Percentiles rank a stretch among this genome's conserved stretches.
phyloP scores from a whole-genome alignment of 2,329 filamentous ascomycete species.

The Rhynchosporium graminicola region DNA sequence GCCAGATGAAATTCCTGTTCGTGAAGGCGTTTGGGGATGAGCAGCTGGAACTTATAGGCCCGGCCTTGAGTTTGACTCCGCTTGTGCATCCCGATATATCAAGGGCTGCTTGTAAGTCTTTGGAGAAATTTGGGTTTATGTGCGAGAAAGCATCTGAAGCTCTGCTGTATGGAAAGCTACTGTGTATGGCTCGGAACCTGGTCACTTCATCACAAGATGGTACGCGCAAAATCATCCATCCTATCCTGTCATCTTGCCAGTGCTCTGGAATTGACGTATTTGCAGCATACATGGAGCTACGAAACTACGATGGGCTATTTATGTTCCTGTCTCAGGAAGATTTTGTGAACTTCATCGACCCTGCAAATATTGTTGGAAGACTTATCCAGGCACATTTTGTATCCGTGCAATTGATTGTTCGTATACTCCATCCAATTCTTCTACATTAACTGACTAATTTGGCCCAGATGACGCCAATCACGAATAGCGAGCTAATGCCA shows the following conservation, averaged over 20 bases:
- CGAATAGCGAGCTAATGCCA: constrained; percentile 19
- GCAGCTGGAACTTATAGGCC: constrained; percentile 45
- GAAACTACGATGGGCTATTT: constrained; percentile 32
- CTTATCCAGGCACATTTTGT: constrained; percentile 36
- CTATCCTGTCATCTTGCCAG: background rate
- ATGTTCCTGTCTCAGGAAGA: constrained; percentile 27
- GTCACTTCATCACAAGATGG: constrained; percentile 34
- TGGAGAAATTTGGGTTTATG: constrained; percentile 48
- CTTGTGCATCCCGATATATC: constrained; percentile 49
- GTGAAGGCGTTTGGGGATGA: constrained; percentile 48
- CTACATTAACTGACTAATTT: background rate
- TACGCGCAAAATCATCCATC: constrained; percentile 13
- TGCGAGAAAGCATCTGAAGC: constrained; percentile 48
- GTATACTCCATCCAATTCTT: background rate
- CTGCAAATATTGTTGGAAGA: constrained; percentile 27
- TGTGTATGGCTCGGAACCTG: constrained; percentile 45
- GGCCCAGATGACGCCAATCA: constrained; percentile 33
- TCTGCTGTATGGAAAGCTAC: constrained; percentile 49
- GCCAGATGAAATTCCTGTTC: constrained; percentile 52
- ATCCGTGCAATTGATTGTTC: constrained; percentile 30
- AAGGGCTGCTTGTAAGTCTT: constrained; percentile 48
- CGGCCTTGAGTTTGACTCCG: constrained; percentile 49
- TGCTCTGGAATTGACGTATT: constrained; percentile 2
- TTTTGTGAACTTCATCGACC: constrained; percentile 30
- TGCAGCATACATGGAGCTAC: constrained; percentile 30